These are phyloP conservation scores for Stevia rebaudiana DNA, from an alignment of 140 eudicot genomes.

Conservation along the genomic window DNA sequence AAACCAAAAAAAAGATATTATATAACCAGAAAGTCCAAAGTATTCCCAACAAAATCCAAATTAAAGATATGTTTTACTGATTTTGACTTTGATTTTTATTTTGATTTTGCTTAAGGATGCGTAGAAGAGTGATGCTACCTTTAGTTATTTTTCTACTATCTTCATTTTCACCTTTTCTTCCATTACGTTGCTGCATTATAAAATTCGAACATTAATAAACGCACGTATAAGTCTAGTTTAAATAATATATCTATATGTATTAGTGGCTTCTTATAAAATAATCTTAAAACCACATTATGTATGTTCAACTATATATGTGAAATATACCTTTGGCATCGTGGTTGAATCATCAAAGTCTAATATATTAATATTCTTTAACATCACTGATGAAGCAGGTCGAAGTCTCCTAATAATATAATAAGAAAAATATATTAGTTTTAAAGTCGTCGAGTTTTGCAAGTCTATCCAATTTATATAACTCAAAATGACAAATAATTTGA, in stretches of 20 bases:
- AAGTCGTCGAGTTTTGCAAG: not conserved
- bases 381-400: slow-evolving; percentile 72
- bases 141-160: slow-evolving; percentile 31
- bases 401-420: slow-evolving; percentile 58
- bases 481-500: too few relatives aligned
- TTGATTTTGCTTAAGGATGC: slow-evolving; percentile 44
- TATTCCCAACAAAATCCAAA: too few relatives aligned
- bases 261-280: too few relatives aligned
- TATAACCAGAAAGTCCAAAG: too few relatives aligned
- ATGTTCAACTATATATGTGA: not conserved
- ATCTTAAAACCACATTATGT: not conserved
- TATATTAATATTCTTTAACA: slow-evolving; percentile 48
- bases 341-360: slow-evolving; percentile 46
- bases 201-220: not conserved
- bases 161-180: slow-evolving; percentile 44
- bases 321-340: slow-evolving; percentile 56
- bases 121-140: slow-evolving; percentile 57
- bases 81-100: too few relatives aligned
- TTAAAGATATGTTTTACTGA: slow-evolving; percentile 12
- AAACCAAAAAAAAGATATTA: too few relatives aligned
- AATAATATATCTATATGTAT: too few relatives aligned
- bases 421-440: not conserved
- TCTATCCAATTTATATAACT: too few relatives aligned
- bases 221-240: too few relatives aligned
- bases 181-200: slow-evolving; percentile 43